Base-by-base conservation (phyloP, 805 yeast genomes). In the Candida anglica region DNA sequence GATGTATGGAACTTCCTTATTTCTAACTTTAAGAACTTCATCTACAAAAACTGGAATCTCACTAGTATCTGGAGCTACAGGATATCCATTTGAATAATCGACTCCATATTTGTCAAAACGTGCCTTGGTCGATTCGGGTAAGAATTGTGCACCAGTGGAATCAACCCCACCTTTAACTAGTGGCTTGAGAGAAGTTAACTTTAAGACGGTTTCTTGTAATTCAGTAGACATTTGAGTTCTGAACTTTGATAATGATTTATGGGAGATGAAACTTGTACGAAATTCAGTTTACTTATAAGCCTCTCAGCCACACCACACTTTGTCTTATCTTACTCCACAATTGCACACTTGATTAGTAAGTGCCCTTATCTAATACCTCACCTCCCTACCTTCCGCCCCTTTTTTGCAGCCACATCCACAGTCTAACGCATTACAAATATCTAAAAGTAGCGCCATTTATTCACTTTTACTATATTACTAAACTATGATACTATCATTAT, bases 71-170 rank as follows among this genome's bases (percentile, higher is more conserved):
- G 60, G 60, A 10, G 44, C 38, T 31, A 38, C 44, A 17, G 60
- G 60, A 41, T 55, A 55, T 0, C 60, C 60, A 18, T 45, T 28
- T 6, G 57, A 48, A 36, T 53, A 42, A 36, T 54, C 56, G 17
- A 55, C 44, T 27, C 50, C 49, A 38, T 52, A 40, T 30, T 43
- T 52, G 6, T 48, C 53, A 33, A 38, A 48, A 24, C 60, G 41
- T n/a, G 38, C 41, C 32, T 45, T 46, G 25, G 60, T 44, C 2
- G 53, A 31, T 14, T 36, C 47, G 5, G 58, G 60, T 23, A 54
- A 40, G 16, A 35, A 28, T 16, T 48, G 49, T 6, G 41, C 30
- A 44, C 43, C 40, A 9, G 39, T 32, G 15, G 28, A 40, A 19
- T 19, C 37, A 25, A 15, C 18, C 9, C 46, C 40, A 15, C 32